Evolutionary conservation across 805 yeast species (phyloP).

Genomic region (Myxozyma melibiosi): DNA sequence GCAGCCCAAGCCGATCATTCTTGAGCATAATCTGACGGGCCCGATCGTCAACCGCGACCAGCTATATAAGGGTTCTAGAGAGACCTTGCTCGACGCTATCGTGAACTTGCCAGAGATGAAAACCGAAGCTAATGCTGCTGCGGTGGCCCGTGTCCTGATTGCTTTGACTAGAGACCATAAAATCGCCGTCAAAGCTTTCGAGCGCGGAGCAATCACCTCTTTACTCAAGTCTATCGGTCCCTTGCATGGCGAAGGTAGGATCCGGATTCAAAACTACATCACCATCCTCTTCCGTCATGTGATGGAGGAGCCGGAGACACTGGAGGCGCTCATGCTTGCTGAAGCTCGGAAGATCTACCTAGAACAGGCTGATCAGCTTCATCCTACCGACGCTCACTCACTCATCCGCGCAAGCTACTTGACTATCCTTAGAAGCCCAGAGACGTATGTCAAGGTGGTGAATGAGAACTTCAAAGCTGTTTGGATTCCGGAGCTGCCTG

Average conservation of each 20-base stretch:
- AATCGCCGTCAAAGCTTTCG: conserved; percentile 47
- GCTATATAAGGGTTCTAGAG: conserved; percentile 34
- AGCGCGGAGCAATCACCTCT: conserved; percentile 51
- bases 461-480: conserved; percentile 37
- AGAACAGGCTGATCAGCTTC: conserved; percentile 26
- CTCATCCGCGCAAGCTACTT: conserved; percentile 28
- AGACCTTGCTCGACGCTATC: conserved; percentile 49
- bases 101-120: conserved; percentile 47
- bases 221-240: conserved; percentile 50
- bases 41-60: conserved; percentile 24
- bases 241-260: conserved; percentile 44
- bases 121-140: conserved; percentile 52
- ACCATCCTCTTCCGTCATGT: conserved; percentile 65
- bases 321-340: conserved; percentile 52
- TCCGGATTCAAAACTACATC: conserved; percentile 51
- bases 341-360: conserved; percentile 55
- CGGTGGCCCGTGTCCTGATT: conserved; percentile 58
- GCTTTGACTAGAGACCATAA: conserved; percentile 53
- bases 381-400: conserved; percentile 45
- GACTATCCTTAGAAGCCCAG: conserved; percentile 50
- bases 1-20: conserved; percentile 42
- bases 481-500: not conserved
- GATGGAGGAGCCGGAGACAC: conserved; percentile 58
- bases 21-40: conserved; percentile 29
- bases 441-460: conserved; percentile 49